Evolutionary conservation across 2,329 filamentous ascomycete genomes (phyloP), one percentile per base, ranked within the genome.

Genomic region (Esteya vermicola): DNA sequence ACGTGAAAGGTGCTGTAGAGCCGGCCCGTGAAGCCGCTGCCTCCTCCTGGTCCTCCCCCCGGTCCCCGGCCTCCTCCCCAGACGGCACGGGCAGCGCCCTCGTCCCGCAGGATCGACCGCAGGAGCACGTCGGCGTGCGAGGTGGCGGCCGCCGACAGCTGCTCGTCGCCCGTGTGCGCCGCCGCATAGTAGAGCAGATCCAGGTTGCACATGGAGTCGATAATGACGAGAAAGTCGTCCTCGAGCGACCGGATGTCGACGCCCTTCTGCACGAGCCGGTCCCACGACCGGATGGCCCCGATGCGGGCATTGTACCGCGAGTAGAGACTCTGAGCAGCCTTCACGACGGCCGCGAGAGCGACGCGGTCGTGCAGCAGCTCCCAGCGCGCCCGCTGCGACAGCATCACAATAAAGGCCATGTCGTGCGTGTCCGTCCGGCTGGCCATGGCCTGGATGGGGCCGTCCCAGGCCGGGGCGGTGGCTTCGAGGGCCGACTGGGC

Each of bases 341-440:
- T 57, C 1, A 63, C 44, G 3, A 69, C 54, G 4, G 57, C 57
- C 1, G 58, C 50, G 1, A 65, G 46, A n/a, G 62, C 64, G n/a
- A 54, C 21, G 9, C 10, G 9, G 20, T 43, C 43, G 30, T 42
- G 30, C 13, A 34, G 35, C 36, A 41, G 39, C 28, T 69, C 63
- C 63, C 65, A 72, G 4, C 64, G 57, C 13, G 61, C 61, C 28
- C 63, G 63, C 38, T 68, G 54, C 1, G 63, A 62, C 0, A 67
- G 67, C 19, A 65, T 60, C 4, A 72, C 63, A 47, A 72, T 70
- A 45, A 72, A 72, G 0, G 63, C 65, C 54, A 73, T 61, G 36
- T 72, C 68, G 40, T 72, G 69, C 0, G 68, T 72, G 40, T 70
- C 65, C 4, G 57, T 68, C 5, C 63, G 59, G 44, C 45, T 50